Base-by-base conservation (phyloP, 2,329 filamentous ascomycete genomes). In the Geosmithia flava region DNA sequence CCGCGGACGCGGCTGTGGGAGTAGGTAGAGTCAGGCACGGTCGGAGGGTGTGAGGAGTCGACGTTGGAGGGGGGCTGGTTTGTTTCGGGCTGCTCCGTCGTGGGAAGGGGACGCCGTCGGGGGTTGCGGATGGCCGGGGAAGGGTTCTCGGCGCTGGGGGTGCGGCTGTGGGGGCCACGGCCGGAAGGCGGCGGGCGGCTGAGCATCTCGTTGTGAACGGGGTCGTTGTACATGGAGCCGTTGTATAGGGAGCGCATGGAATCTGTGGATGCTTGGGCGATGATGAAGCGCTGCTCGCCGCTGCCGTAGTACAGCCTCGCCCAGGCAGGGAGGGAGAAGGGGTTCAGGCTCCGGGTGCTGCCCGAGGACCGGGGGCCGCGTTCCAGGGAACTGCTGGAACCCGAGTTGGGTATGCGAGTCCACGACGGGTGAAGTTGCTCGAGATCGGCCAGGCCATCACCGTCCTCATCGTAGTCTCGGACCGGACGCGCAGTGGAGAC, bases 221-320 rank as follows among this genome's bases (percentile, higher is more conserved):
- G 67, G 60, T 52, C 51, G 33, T 52, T 52, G 47, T 52, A 50
- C 23, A 50, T 23, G 1, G 49, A 50, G 56, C 76, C 67, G 53
- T 64, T 66, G 42, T 60, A 66, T 27, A 74, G 68, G 1, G 74
- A 75, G 48, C 64, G 56, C 55, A 73, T 64, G 30, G 70, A 62
- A 53, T 72, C 66, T 7, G 71, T 71, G 1, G 70, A 68, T 8
- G 66, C 61, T 37, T 67, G 59, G 17, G 61, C 54, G 19, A 69
- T 67, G 45, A 84, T 62, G 49, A 66, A 78, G 44, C 66, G 73
- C 51, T 70, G 72, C 61, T 77, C 81, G 46, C 81, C 80, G 47
- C 78, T 80, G 37, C 80, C 78, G 60, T 89, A 89, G 63, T 88
- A 89, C 16, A 87, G 66, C 69, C 62, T 69, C 27, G 76, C 77